These are phyloP conservation scores for Botryosphaeria dothidea DNA, from an alignment of 2,329 filamentous ascomycete genomes.

Conservation along the genomic window DNA sequence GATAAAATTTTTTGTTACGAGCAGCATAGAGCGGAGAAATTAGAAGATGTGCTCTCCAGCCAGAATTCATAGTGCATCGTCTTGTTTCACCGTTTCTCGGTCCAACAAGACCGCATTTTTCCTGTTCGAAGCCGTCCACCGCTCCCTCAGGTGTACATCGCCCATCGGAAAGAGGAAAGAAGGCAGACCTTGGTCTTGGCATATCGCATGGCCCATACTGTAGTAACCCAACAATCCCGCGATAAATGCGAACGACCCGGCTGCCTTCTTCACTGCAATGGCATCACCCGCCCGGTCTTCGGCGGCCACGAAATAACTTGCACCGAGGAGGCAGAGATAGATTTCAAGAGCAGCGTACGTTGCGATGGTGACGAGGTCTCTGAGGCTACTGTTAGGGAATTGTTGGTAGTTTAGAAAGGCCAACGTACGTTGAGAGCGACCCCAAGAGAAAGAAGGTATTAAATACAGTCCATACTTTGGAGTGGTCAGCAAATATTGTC, in stretches of 20 bases:
- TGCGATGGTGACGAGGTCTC: constrained; percentile 48
- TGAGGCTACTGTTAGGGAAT: too few relatives aligned
- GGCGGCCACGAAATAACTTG: constrained; percentile 48
- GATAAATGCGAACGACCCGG: constrained; percentile 49
- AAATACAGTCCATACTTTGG: constrained; percentile 48
- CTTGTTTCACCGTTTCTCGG: too few relatives aligned
- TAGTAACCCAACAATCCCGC: constrained; percentile 46
- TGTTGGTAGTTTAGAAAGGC: too few relatives aligned
- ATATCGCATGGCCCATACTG: constrained; percentile 4
- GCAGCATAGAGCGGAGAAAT: too few relatives aligned
- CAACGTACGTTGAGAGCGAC: constrained; percentile 39
- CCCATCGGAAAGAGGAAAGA: not conserved
- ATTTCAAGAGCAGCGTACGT: constrained; percentile 51
- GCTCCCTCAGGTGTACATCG: not conserved
- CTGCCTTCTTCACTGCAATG: constrained; percentile 44
- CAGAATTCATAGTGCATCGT: too few relatives aligned
- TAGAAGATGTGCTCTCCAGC: too few relatives aligned
- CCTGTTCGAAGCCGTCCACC: too few relatives aligned
- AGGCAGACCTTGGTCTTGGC: not conserved
- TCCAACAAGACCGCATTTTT: too few relatives aligned
- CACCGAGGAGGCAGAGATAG: constrained; percentile 46
- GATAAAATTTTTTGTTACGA: too few relatives aligned
- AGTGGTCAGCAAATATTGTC: constrained; percentile 20
- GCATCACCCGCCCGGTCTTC: constrained; percentile 40
- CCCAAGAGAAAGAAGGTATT: constrained; percentile 51